Base-by-base conservation (phyloP, 1,284 basidiomycete species). In the Trichosporon sp. region DNA sequence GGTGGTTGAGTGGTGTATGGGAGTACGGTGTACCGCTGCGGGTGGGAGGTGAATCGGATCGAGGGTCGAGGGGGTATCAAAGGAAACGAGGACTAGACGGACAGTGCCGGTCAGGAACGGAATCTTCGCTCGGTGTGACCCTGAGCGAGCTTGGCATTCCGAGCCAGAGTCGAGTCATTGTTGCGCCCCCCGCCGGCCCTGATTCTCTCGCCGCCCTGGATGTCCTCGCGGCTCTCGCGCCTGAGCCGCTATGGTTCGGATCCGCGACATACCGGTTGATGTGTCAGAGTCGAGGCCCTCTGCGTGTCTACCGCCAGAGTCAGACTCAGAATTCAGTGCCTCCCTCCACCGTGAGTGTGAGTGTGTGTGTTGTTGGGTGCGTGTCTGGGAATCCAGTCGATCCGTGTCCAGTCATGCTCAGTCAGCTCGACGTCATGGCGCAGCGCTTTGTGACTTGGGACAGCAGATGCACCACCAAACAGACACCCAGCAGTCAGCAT, bases 51-150 rank as follows among this genome's bases (percentile, higher is more conserved):
- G 14, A 44, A 21, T 44, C 19, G 19, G 19, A 44, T n/a, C n/a
- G n/a, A 19, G 19, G 40, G 40, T 44, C 19, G 19, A 44, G 36
- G 36, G 36, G 36, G 40, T 44, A 44, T n/a, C 40, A 21, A 44
- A 21, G 40, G 36, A 19, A 11, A 23, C 6, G 40, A 44, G 40
- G 40, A 44, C 25, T 29, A n/a, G 49, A 54, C 49, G 49, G 49
- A 25, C 49, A 54, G 25, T 54, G 49, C 49, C 49, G 49, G 49
- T 54, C 49, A 54, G 49, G 49, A 54, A 54, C 49, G 49, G 49
- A 54, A 54, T 54, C 27, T 27, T 29, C 49, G 25, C 49, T 29
- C 27, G 49, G 49, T 29, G 46, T 4, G 5, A 14, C 49, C 49
- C 49, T 54, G 49, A 29, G 25, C 13, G 49, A 54, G 49, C 49